Conservation (phyloP, 306 rosid genomes). For the Ochetophila trinervis region DNA sequence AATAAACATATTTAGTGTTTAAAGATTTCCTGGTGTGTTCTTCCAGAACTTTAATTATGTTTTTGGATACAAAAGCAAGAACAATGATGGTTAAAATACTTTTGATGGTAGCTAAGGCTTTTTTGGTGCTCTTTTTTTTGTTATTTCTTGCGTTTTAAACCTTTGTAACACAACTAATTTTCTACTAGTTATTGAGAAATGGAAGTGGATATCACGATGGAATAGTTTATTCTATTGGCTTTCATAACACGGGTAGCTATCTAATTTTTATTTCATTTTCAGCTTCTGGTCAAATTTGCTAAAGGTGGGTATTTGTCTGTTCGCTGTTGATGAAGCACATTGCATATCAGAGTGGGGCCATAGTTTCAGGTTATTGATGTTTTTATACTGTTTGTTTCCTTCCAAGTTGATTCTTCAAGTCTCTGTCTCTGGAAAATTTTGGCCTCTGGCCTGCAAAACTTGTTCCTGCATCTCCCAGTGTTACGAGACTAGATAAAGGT, state of each 20-base stretch:
- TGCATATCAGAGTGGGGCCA: conserved; percentile 98
- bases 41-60: too few relatives aligned
- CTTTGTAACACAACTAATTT: neutral
- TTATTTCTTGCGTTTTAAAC: too few relatives aligned
- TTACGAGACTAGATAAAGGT: neutral
- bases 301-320: conserved; percentile 66
- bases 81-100: too few relatives aligned
- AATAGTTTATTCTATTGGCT: neutral
- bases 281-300: conserved; percentile 93
- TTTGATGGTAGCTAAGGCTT: too few relatives aligned
- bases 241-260: conserved; percentile 6
- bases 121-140: too few relatives aligned
- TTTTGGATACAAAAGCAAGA: too few relatives aligned
- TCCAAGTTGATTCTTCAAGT: conserved; percentile 2
- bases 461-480: neutral
- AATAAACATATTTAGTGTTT: too few relatives aligned
- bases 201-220: conserved; percentile 7
- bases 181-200: conserved; percentile 5
- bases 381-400: neutral
- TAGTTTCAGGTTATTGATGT: conserved; percentile 56
- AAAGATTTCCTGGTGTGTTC: too few relatives aligned
- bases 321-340: conserved; percentile 95
- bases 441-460: conserved; percentile 5
- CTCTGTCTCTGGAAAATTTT: neutral
- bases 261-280: conserved; percentile 28